Percentiles rank a stretch among this genome's conserved stretches.
phyloP scores from a whole-genome alignment of 495 filamentous ascomycete species.

The Hyaloscypha hepaticicola region DNA sequence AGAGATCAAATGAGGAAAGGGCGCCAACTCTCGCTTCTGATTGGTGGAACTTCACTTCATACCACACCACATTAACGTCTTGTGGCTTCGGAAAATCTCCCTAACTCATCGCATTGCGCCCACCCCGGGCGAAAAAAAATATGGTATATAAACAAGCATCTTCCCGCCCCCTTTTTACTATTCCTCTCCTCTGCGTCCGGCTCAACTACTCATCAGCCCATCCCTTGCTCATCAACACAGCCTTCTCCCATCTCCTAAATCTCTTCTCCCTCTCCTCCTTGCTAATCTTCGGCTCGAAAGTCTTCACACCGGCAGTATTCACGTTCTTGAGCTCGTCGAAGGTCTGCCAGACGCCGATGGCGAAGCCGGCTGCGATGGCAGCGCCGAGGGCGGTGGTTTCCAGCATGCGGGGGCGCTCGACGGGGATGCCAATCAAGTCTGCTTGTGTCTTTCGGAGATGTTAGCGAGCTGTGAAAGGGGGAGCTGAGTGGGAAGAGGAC shows the following conservation, averaged over 20 bases:
- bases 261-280: slow-evolving; percentile 58
- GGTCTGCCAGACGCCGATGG: slow-evolving; percentile 75
- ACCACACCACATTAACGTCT: neutral
- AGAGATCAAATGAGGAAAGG: neutral
- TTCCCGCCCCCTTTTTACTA: neutral
- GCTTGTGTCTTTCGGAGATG: slow-evolving; percentile 71
- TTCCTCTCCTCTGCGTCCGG: neutral
- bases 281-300: slow-evolving; percentile 67
- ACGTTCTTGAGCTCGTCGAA: slow-evolving; percentile 77
- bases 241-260: slow-evolving; percentile 78
- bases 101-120: neutral
- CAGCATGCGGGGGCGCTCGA: slow-evolving; percentile 86
- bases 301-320: slow-evolving; percentile 69
- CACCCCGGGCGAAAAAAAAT: neutral
- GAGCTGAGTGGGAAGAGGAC: no score
- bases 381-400: slow-evolving; percentile 94
- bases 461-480: neutral
- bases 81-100: no score
- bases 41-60: neutral
- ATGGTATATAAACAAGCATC: neutral
- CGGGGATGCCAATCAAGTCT: slow-evolving; percentile 81
- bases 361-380: slow-evolving; percentile 88
- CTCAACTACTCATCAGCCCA: slow-evolving; percentile 52
- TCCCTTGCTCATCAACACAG: slow-evolving; percentile 84
- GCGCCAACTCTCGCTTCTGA: neutral